A percentile compares a stretch with the other conserved stretches of the same genome.
These are phyloP conservation scores for Circinella minor DNA, from an alignment of 371 early-diverging fungal species.

Conservation along the genomic window DNA sequence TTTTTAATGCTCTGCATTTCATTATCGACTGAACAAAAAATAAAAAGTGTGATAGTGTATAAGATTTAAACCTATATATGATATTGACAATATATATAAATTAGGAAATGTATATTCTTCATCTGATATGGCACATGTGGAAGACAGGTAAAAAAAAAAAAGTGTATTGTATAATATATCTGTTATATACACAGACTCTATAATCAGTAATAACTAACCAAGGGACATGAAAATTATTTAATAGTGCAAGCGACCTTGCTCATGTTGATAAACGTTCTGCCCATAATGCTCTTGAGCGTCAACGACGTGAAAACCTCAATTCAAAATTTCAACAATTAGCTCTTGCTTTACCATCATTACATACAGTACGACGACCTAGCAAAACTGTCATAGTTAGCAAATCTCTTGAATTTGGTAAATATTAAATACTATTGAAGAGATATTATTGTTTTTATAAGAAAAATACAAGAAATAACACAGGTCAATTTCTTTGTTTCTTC, in stretches of 20 bases:
- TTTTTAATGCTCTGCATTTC: neutral
- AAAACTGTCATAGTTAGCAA: conserved; percentile 79
- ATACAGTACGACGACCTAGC: conserved; percentile 72
- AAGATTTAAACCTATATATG: neutral
- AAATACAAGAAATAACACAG: too few species aligned
- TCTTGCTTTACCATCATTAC: conserved; percentile 72
- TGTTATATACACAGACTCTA: too few species aligned
- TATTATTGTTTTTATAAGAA: too few species aligned
- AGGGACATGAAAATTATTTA: neutral
- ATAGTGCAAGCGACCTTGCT: conserved; percentile 31
- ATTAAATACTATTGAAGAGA: too few species aligned
- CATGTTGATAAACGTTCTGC: conserved; percentile 64
- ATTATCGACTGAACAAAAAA: neutral
- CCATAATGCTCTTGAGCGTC: conserved; percentile 82
- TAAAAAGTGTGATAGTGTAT: neutral
- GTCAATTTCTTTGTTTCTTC: too few species aligned
- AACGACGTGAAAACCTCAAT: conserved; percentile 79
- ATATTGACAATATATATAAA: neutral
- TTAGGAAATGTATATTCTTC: conserved; percentile 14
- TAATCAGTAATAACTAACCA: too few species aligned
- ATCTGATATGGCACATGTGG: conserved; percentile 10
- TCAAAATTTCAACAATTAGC: conserved; percentile 80
- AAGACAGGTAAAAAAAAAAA: conserved; percentile 12
- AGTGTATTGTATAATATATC: neutral
- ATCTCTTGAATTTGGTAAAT: conserved; percentile 64